These are phyloP conservation scores for Mallotus repandus DNA, from an alignment of 441 rosid species.

Conservation along the genomic window DNA sequence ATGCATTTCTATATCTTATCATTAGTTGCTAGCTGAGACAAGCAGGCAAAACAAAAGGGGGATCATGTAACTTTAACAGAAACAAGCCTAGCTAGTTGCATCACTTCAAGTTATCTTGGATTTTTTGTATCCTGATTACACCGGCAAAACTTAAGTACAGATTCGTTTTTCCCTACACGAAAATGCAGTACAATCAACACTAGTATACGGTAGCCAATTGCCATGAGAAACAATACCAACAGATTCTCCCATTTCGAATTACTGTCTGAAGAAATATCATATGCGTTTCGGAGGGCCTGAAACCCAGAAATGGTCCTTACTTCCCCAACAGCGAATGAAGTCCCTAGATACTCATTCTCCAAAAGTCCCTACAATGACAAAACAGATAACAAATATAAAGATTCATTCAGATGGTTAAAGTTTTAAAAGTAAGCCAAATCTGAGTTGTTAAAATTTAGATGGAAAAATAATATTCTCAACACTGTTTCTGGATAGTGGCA, in stretches of 20 bases:
- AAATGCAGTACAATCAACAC: conserved; percentile 63
- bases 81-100: conserved; percentile 10
- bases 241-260: conserved; percentile 89
- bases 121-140: conserved; percentile 45
- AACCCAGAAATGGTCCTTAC: conserved; percentile 86
- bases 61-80: conserved; percentile 12
- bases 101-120: conserved; percentile 44
- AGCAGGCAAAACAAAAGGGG: conserved; percentile 13
- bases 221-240: conserved; percentile 76
- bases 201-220: conserved; percentile 63
- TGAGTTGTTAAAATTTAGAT: background rate
- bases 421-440: background rate
- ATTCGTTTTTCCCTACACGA: conserved; percentile 51
- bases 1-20: background rate
- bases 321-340: conserved; percentile 86
- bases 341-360: conserved; percentile 90
- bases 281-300: conserved; percentile 69
- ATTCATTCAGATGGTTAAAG: background rate
- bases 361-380: conserved; percentile 61
- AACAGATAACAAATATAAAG: conserved; percentile 2
- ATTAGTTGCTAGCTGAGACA: conserved; percentile 4
- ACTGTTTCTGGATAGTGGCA: background rate
- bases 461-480: background rate
- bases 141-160: conserved; percentile 38
- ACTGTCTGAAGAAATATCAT: conserved; percentile 69